These are phyloP conservation scores for Pulveroboletus sp. DNA, from an alignment of 768 basidiomycete species.

Conservation along the genomic window DNA sequence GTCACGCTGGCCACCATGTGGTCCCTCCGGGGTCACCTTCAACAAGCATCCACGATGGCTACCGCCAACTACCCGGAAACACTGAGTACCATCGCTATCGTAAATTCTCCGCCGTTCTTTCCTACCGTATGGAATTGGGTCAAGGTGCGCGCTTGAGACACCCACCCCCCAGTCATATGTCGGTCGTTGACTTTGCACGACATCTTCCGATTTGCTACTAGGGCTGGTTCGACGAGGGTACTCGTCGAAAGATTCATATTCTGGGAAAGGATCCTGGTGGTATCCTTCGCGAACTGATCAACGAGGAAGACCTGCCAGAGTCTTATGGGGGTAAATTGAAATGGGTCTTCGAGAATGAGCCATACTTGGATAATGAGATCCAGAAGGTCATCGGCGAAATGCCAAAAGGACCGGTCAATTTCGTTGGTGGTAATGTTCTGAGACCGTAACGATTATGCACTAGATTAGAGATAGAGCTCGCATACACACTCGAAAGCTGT, in stretches of 20 bases:
- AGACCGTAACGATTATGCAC: conserved; percentile 15
- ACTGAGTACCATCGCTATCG: conserved; percentile 57
- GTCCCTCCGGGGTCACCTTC: conserved; percentile 64
- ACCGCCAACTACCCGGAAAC: conserved; percentile 84
- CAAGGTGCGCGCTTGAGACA: conserved; percentile 41
- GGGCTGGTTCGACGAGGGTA: conserved; percentile 79
- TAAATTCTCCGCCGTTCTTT: conserved; percentile 82
- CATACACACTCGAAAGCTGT: background rate
- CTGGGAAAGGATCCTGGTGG: conserved; percentile 57
- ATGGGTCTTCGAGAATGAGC: conserved; percentile 67
- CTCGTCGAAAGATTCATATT: conserved; percentile 72
- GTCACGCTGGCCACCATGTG: conserved; percentile 64
- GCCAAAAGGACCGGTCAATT: conserved; percentile 55
- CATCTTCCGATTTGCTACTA: conserved; percentile 20
- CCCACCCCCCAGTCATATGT: too few relatives aligned
- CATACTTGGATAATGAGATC: conserved; percentile 55
- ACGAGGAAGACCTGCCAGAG: conserved; percentile 50
- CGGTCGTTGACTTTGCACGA: background rate
- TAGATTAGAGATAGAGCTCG: background rate
- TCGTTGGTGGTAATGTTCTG: conserved; percentile 39
- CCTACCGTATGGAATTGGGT: conserved; percentile 82
- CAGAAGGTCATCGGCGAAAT: conserved; percentile 41
- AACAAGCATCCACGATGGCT: conserved; percentile 69
- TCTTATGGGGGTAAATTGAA: conserved; percentile 71
- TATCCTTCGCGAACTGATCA: conserved; percentile 48